Evolutionary conservation across 805 yeast species (phyloP), one percentile per base, ranked within the genome.

Genomic region (Yarrowia osloensis): DNA sequence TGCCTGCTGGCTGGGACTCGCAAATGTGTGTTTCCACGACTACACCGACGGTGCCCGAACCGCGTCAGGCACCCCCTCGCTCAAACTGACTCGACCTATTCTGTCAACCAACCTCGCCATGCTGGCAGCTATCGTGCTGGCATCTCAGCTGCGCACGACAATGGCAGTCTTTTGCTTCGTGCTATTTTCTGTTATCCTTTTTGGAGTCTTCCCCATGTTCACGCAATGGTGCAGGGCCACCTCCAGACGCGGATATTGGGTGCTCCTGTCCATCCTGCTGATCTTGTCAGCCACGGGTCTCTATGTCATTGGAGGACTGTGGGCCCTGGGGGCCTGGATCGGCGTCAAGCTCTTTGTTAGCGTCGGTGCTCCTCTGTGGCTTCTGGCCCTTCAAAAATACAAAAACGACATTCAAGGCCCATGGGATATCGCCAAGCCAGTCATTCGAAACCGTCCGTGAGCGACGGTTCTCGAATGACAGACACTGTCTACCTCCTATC

Each of bases 381-480:
- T 90, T 71, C 77, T 90, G 57, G 82, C 81, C 33, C 78, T 91
- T 44, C 97, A 91, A 73, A 84, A 85, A 75, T 90, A 90, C 74
- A 91, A 91, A 76, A 90, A 80, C 74, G 97, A 90, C 75, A 79
- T 91, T 65, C 93, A 89, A 75, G 97, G 97, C 0, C 97, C 97
- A 0, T 91, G 97, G 97, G 97, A 91, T 75, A 86, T 89, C 0
- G 97, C 96, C 6, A 86, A 84, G 73, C 96, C 97, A 0, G 79
- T 85, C 9, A 78, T 86, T 28, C 80, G 67, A 17, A 63, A 40
- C 12, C 28, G 59, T 2, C 67, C 67, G 29, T 49, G 28, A 33
- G 13, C 57, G 21, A 15, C 15, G 35, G 3, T 31, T 17, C 39
- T 35, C 39, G 39, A 28, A 12, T 19, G 4, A 4, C 17, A n/a